phyloP scores from a whole-genome alignment of 2,329 filamentous ascomycete species.

The Alternaria sp. region DNA sequence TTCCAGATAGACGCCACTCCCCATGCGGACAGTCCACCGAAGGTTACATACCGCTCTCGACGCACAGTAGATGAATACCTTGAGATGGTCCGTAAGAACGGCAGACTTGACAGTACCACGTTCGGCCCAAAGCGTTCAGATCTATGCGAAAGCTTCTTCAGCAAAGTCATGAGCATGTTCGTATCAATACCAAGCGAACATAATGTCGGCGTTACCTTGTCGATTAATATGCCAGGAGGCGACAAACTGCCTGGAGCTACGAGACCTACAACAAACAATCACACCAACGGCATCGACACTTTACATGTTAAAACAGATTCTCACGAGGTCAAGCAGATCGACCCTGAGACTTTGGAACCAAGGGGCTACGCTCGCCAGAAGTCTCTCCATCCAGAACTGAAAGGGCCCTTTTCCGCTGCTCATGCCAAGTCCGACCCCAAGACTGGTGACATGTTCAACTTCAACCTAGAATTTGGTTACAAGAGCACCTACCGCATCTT shows the following conservation, averaged over 20 bases:
- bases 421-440: slow-evolving; percentile 75
- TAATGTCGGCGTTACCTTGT: slow-evolving; percentile 73
- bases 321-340: slow-evolving; percentile 65
- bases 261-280: slow-evolving; percentile 27
- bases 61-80: slow-evolving; percentile 71
- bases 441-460: slow-evolving; percentile 82
- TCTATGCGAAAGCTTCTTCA: slow-evolving; percentile 76
- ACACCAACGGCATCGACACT: slow-evolving; percentile 54
- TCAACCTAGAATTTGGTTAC: slow-evolving; percentile 73
- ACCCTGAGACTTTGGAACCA: slow-evolving; percentile 76
- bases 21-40: slow-evolving; percentile 39
- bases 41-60: slow-evolving; percentile 75
- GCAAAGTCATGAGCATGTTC: slow-evolving; percentile 74
- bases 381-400: slow-evolving; percentile 71
- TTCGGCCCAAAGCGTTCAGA: slow-evolving; percentile 75
- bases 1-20: slow-evolving; percentile 69
- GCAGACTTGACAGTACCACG: slow-evolving; percentile 64
- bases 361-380: slow-evolving; percentile 68
- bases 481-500: slow-evolving; percentile 73
- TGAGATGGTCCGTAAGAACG: slow-evolving; percentile 67
- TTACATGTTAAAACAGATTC: slow-evolving; percentile 70
- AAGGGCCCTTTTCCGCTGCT: slow-evolving; percentile 71
- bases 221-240: slow-evolving; percentile 68
- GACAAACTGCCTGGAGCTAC: slow-evolving; percentile 18
- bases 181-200: slow-evolving; percentile 43